phyloP scores from a whole-genome alignment of 371 early-diverging fungal species.

The Rhizomucor miehei region DNA sequence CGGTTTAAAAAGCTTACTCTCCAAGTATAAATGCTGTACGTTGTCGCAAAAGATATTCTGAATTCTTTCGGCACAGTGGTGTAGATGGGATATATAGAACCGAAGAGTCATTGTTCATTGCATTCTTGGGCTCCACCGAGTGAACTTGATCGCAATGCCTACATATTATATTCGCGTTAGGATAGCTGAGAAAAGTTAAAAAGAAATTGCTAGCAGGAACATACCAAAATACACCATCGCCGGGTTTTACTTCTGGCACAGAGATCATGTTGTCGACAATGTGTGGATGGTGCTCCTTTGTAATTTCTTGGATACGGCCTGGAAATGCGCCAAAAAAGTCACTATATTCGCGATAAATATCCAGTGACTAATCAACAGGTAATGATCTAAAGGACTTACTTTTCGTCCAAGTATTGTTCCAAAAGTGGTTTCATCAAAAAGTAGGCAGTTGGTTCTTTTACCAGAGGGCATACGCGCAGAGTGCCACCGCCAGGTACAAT shows the following conservation, averaged over 20 bases:
- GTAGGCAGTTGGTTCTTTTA: constrained; percentile 37
- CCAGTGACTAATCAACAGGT: not conserved
- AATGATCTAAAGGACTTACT: constrained; percentile 10
- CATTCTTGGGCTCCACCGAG: constrained; percentile 31
- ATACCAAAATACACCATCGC: constrained; percentile 43
- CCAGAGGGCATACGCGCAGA: constrained; percentile 37
- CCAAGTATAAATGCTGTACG: constrained; percentile 27
- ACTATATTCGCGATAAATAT: no score
- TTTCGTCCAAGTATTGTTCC: constrained; percentile 20
- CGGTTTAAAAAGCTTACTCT: constrained; percentile 13
- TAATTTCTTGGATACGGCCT: constrained; percentile 33
- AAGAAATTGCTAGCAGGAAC: not conserved
- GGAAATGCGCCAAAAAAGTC: constrained; percentile 39
- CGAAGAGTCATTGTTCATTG: constrained; percentile 29
- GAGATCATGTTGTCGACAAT: constrained; percentile 38
- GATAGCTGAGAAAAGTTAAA: no score
- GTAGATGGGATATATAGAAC: constrained; percentile 41
- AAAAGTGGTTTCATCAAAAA: constrained; percentile 41
- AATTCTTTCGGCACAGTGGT: constrained; percentile 30
- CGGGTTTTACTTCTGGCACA: constrained; percentile 30
- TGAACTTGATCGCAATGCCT: constrained; percentile 43
- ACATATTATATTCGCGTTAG: not conserved
- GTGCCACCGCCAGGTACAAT: constrained; percentile 32
- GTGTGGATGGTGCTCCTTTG: constrained; percentile 24
- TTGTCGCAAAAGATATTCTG: constrained; percentile 25